Base-by-base conservation (phyloP, 139 green algal genomes). In the Nannochloris sp. region DNA sequence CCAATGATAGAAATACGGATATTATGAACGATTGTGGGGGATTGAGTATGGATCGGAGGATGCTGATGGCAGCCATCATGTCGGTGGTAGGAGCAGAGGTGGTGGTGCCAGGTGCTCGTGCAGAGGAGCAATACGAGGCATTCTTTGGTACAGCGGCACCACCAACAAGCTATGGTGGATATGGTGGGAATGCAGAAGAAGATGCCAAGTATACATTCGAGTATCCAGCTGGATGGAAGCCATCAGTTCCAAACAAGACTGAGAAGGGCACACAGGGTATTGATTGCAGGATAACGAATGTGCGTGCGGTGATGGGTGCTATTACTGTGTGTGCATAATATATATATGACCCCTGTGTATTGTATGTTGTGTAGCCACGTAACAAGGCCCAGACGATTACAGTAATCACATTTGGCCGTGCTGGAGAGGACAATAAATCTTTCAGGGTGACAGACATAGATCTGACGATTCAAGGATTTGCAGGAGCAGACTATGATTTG, bases 211-310 rank as follows among this genome's bases (percentile, higher is more conserved):
- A 91, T 72, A 75, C 76, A 0, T 93, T 91, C 59, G 78, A 89
- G 58, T 91, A 95, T 60, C 87, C 87, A 4, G 25, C 72, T 9
- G 62, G 33, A 11, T 95, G 87, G 87, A 93, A 92, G 65, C 28
- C 59, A 28, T 76, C 88, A 59, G 73, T 69, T 5, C 74, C 86
- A 26, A 84, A 78, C 73, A 95, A 95, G 79, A 79, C 84, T 56
- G 65, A 93, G 71, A 93, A 95, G 77, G 87, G 87, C 63, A 95
- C 85, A 17, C 79, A 91, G 66, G 87, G 87, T 20, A 82, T 93
- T 36, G 87, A 95, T 62, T 76, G 82, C n/a, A 62, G 84, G 17
- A 82, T 94, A 9, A 66, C 80, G 17, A 83, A 83, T 55, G 46
- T 53, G 46, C n/a, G 46, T 53, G 14, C 5, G 16, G 16, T 20